Base-by-base conservation (phyloP, 495 filamentous ascomycete genomes). In the Bryoglossum gracile region DNA sequence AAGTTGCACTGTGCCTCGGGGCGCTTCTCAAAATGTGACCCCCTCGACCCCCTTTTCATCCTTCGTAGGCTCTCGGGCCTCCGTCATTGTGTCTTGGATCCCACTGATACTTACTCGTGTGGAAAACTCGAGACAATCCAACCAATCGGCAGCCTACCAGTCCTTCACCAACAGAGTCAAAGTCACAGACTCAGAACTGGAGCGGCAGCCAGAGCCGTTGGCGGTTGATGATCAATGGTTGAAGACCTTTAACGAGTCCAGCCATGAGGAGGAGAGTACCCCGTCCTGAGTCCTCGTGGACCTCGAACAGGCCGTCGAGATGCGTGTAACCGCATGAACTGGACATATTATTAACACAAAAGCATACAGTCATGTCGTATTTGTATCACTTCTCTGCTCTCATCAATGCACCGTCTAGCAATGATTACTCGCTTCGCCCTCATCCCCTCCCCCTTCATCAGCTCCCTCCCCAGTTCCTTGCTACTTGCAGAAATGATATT, bases 1-100 rank as follows among this genome's bases (percentile, higher is more conserved):
- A n/a, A n/a, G n/a, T n/a, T n/a, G n/a, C n/a, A n/a, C n/a, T n/a
- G n/a, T n/a, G n/a, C n/a, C n/a, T n/a, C n/a, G n/a, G n/a, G n/a
- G 8, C 35, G 6, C 16, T 38, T 16, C 8, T 38, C 35, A 8
- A 5, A 11, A 6, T 5, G 9, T 38, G 6, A 6, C 16, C 16
- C 35, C 18, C 35, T 19, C 18, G 8, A 19, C 22, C 19, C 40
- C 9, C n/a, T 25, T 43, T 26, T 11, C 8, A 43, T 26, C 14
- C 13, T 22, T 28, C 19, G 16, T 43, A n/a, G 5, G 42, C 25
- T 45, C 25, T 34, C 25, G 42, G 26, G 8, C 42, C 42, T 37
- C 25, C 42, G 25, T 45, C 26, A 45, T 45, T 45, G 24, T 34
- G 25, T 45, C 42, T 34, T 45, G n/a, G 10, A 45, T 33, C 42